Conservation (phyloP, 164 flowering plant species). For the Vitis riparia region DNA sequence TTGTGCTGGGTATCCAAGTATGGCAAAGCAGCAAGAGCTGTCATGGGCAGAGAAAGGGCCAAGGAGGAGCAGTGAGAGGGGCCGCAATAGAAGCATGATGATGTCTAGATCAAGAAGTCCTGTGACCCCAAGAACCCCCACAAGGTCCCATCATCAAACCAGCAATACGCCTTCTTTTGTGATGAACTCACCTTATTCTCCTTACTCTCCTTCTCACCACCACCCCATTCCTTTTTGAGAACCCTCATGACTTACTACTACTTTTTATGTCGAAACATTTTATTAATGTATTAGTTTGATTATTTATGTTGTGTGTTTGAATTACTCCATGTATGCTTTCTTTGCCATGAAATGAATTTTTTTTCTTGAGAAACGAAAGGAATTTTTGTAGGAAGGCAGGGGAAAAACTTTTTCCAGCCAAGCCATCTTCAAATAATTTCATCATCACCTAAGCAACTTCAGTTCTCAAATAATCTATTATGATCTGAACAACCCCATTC, state of each 20-base stretch:
- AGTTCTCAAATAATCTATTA: too few relatives aligned
- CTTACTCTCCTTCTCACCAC: slow-evolving; percentile 24
- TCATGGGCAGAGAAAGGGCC: slow-evolving; percentile 76
- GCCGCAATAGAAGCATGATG: slow-evolving; percentile 15
- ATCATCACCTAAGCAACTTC: too few relatives aligned
- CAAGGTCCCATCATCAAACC: slow-evolving; percentile 1
- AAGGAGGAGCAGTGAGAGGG: slow-evolving; percentile 33
- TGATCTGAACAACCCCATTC: too few relatives aligned
- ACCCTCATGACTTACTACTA: not conserved
- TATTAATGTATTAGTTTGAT: not conserved
- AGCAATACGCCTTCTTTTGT: slow-evolving; percentile 30
- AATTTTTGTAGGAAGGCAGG: too few relatives aligned
- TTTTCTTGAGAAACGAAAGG: too few relatives aligned
- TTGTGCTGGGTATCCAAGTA: slow-evolving; percentile 40
- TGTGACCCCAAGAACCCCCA: slow-evolving; percentile 15
- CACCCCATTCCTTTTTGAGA: slow-evolving; percentile 26
- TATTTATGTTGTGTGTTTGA: too few relatives aligned
- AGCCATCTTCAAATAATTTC: too few relatives aligned
- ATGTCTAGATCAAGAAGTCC: slow-evolving; percentile 34
- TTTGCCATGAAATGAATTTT: too few relatives aligned
- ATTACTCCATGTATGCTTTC: too few relatives aligned
- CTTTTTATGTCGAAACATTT: not conserved
- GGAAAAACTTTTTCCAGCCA: too few relatives aligned
- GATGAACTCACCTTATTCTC: slow-evolving; percentile 26
- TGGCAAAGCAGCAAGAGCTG: slow-evolving; percentile 54